Evolutionary conservation across 768 basidiomycete genomes (phyloP), one percentile per base, ranked within the genome.

Genomic region (Mycena capillaripes): DNA sequence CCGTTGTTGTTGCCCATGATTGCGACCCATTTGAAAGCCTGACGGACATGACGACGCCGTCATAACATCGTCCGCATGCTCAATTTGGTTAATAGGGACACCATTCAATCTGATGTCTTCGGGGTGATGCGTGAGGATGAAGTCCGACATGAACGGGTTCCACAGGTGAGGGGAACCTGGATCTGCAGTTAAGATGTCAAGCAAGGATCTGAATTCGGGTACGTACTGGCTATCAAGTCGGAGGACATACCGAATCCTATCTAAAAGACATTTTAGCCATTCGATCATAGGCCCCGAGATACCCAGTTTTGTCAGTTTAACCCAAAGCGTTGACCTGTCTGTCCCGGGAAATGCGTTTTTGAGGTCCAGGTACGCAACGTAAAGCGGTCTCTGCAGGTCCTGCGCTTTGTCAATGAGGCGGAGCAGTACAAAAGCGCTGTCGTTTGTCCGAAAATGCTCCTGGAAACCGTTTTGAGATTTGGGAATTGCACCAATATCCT

Each of bases 241-340:
- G 16, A 66, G 52, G 5, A 69, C 27, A 48, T 74, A 74, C 8
- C 30, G 42, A 40, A 74, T 69, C 17, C 66, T 30, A 17, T 55
- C 61, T 40, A 70, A 74, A 3, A 74, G 38, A 6, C 17, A n/a
- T 50, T 50, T 50, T n/a, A n/a, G n/a, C n/a, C n/a, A n/a, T n/a
- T n/a, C n/a, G n/a, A n/a, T n/a, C n/a, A n/a, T n/a, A n/a, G 48
- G 48, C 23, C 48, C 48, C 5, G 48, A 21, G 17, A 50, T 50
- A n/a, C 48, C 48, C 17, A 50, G n/a, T 6, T 11, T 2, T 8
- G n/a, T n/a, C 19, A 50, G n/a, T 50, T 50, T 50, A 23, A 50
- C 48, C 48, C 48, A 50, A 5, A 50, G 48, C 5, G 48, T 50
- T 23, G 48, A 50, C 23, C 48, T 50, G n/a, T 50, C 48, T 5